Evolutionary conservation across 495 filamentous ascomycete species (phyloP), one percentile per base, ranked within the genome.

Genomic region (Penicillium taxi): DNA sequence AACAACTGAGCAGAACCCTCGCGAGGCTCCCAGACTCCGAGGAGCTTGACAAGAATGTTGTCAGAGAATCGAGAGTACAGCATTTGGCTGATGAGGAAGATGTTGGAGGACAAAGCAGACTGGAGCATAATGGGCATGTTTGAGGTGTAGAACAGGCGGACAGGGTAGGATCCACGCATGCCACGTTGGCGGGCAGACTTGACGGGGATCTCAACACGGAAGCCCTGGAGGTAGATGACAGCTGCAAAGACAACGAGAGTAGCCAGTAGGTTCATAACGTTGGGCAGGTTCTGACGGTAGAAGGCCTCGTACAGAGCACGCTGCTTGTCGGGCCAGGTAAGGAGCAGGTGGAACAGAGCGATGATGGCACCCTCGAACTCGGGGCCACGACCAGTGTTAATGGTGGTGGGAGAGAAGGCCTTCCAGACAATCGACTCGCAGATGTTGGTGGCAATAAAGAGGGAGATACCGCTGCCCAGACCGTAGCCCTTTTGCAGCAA

Each of bases 371-470:
- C 93, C 72, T 99, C 93, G 60, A 96, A 99, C 67, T 99, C 93
- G 53, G 93, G 93, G 35, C 93, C 93, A 73, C 93, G 86, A 44
- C 93, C 93, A 41, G 93, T 96, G 74, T 99, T 99, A 69, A 99
- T 94, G 56, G 91, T 96, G 11, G 93, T 99, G 18, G 93, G 93
- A 36, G 88, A 94, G 73, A 96, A 96, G 13, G 93, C 93, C 74
- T 94, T 95, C 93, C 93, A 99, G 63, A 99, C 81, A 61, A 99
- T 99, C 22, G 88, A 95, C 70, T 99, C 93, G 81, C 93, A 99
- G 69, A 99, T 96, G 77, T 96, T 96, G 72, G 93, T 99, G 37
- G 93, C 93, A 59, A 99, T 99, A 78, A 99, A 99, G 37, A 99
- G 82, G 28, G 88, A 95, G 63, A 99, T 99, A 68, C 93, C 93